Evolutionary conservation across 2,329 filamentous ascomycete genomes (phyloP), one percentile per base, ranked within the genome.

Genomic region (Fusarium domesticum): DNA sequence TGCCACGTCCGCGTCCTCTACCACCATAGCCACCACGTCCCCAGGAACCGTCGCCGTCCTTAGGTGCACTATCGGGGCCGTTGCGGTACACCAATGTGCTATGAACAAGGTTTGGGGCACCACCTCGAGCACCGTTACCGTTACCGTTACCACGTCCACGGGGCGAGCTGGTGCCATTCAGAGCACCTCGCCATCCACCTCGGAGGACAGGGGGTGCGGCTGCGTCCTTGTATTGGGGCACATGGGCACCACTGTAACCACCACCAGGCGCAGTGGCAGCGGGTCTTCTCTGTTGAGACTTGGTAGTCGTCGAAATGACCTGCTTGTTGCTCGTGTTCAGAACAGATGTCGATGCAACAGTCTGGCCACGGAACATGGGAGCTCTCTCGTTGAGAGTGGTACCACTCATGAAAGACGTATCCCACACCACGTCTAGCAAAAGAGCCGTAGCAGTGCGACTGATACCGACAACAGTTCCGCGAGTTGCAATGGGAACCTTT

Each of bases 401-500:
- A 51, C 93, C 93, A 62, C 90, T 95, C 91, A 98, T 97, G 68
- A 98, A 98, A 0, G 89, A 87, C 11, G 82, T 81, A 64, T 98
- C 95, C 69, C 96, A 98, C 6, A 98, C 84, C 45, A 97, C 81
- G 64, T 98, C 93, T 30, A 98, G 76, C 45, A 96, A 77, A 36
- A 88, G 80, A 18, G 85, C 85, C 43, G 88, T 87, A 16, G 90
- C 78, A 20, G 91, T 96, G 43, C 89, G 85, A 48, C 90, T 96
- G 63, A 96, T 86, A 28, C 93, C 93, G 44, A 95, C 85, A n/a
- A 98, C 89, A 2, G 93, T 97, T 59, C 95, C 93, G 42, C 86
- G 83, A 41, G 87, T 87, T 28, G 87, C 91, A 58, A 98, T 95
- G 1, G 93, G 93, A 1, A 98, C 92, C 62, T 96, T 92, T 54